A percentile compares a stretch with the other conserved stretches of the same genome.
Evolutionary conservation across 306 rosid species (phyloP).

Genomic region (Quercus gilva): DNA sequence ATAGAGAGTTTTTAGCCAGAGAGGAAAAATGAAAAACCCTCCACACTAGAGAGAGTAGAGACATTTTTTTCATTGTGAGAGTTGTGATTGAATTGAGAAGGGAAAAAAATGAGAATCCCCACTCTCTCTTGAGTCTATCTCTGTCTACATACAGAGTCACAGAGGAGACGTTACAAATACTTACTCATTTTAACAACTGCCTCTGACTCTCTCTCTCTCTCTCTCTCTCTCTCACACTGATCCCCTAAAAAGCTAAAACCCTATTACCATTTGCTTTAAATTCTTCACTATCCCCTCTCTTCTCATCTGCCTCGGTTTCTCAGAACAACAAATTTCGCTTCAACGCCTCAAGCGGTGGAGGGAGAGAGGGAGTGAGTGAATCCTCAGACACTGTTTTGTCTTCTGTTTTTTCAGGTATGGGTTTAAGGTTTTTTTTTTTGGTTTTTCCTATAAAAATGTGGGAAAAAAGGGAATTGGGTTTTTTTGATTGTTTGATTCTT

Average conservation of each 20-base stretch:
- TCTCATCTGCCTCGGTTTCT: conserved; percentile 1
- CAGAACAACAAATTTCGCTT: not conserved
- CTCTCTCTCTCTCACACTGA: not conserved
- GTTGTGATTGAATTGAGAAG: too few species aligned
- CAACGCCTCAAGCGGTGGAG: not conserved
- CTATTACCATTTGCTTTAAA: not conserved
- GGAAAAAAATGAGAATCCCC: too few species aligned
- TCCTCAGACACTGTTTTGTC: too few species aligned
- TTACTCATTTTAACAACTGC: not conserved
- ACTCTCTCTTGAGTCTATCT: too few species aligned
- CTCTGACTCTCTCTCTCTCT: not conserved
- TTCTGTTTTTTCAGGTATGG: not conserved
- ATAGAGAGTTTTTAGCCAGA: too few species aligned
- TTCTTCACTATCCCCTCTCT: not conserved
- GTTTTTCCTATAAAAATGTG: not conserved
- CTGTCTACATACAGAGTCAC: too few species aligned
- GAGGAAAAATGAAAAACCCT: too few species aligned
- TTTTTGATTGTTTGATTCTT: not conserved
- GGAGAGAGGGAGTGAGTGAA: too few species aligned
- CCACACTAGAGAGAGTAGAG: too few species aligned
- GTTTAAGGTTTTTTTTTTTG: not conserved
- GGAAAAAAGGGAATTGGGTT: not conserved
- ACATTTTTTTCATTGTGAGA: too few species aligned
- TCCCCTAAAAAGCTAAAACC: not conserved
- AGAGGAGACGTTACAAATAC: not conserved